These are phyloP conservation scores for Kockovaella imperatae DNA, from an alignment of 768 basidiomycete species.

Conservation along the genomic window DNA sequence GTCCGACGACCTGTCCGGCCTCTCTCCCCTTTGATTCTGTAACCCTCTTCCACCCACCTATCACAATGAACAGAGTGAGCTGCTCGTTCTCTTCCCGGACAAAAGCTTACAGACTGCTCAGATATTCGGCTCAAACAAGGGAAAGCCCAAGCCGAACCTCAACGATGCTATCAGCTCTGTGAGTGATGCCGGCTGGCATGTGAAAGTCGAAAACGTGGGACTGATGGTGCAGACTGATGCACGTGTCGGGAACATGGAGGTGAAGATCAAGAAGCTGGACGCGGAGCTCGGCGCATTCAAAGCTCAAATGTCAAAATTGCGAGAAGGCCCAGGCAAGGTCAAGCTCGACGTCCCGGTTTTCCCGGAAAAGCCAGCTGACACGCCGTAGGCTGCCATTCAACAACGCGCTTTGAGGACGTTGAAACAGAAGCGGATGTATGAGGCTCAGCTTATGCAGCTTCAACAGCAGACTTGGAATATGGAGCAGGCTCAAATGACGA, in stretches of 20 bases:
- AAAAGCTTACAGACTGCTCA: slow-evolving; percentile 9
- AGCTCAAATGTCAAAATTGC: slow-evolving; percentile 89
- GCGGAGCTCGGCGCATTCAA: slow-evolving; percentile 85
- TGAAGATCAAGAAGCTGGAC: slow-evolving; percentile 93
- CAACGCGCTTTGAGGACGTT: slow-evolving; percentile 87
- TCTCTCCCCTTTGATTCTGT: no score
- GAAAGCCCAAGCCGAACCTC: slow-evolving; percentile 73
- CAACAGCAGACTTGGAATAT: slow-evolving; percentile 97
- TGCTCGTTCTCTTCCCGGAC: background rate
- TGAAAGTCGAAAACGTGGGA: background rate
- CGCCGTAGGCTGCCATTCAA: slow-evolving; percentile 70
- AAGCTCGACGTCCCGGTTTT: background rate
- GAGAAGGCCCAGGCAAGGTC: slow-evolving; percentile 93
- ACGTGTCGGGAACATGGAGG: slow-evolving; percentile 79
- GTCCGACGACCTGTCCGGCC: no score
- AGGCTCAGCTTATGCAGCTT: slow-evolving; percentile 79
- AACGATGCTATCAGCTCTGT: slow-evolving; percentile 83
- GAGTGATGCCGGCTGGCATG: slow-evolving; percentile 7
- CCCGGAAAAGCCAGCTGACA: background rate
- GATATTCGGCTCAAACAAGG: slow-evolving; percentile 46
- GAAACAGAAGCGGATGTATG: slow-evolving; percentile 87
- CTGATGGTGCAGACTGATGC: slow-evolving; percentile 62
- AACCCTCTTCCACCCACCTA: background rate
- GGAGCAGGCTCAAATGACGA: slow-evolving; percentile 88
- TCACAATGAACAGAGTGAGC: slow-evolving; percentile 40